Evolutionary conservation across 2,329 filamentous ascomycete genomes (phyloP).

Genomic region (Onygena corvina): DNA sequence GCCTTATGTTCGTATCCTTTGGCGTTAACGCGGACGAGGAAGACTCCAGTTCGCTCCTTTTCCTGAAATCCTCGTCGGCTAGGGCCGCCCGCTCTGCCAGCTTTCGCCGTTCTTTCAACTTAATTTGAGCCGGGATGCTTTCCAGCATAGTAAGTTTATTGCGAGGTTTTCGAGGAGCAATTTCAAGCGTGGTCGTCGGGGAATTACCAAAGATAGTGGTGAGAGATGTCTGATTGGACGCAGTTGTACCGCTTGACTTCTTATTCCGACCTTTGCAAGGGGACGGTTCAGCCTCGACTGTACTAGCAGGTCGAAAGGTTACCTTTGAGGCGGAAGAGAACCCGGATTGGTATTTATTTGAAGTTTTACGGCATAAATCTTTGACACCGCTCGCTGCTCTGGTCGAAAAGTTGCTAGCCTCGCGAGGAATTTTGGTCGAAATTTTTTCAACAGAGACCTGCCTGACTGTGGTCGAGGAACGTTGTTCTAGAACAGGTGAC

Average conservation of each 20-base stretch:
- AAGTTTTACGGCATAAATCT: not conserved
- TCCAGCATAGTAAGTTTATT: slow-evolving; percentile 36
- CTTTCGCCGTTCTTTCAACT: not conserved
- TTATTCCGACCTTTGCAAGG: not conserved
- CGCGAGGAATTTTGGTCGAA: not conserved
- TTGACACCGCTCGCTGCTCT: not conserved
- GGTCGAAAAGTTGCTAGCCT: no score
- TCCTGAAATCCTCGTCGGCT: not conserved
- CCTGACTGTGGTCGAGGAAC: not conserved
- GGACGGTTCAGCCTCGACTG: not conserved
- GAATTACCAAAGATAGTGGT: slow-evolving; percentile 17
- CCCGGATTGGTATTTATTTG: not conserved
- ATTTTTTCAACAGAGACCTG: not conserved
- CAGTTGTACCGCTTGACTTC: not conserved
- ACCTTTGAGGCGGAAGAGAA: not conserved
- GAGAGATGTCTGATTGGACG: slow-evolving; percentile 10
- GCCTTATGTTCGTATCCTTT: slow-evolving; percentile 2
- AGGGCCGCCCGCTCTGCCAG: not conserved
- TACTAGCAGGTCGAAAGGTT: slow-evolving; percentile 10
- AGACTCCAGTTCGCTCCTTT: not conserved
- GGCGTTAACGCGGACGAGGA: not conserved
- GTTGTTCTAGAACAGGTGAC: not conserved
- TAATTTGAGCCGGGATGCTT: slow-evolving; percentile 20
- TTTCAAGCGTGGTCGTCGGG: slow-evolving; percentile 23
- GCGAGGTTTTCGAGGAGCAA: slow-evolving; percentile 28